phyloP scores from a whole-genome alignment of 306 rosid genomes.

The Pterocarpus macrocarpus region DNA sequence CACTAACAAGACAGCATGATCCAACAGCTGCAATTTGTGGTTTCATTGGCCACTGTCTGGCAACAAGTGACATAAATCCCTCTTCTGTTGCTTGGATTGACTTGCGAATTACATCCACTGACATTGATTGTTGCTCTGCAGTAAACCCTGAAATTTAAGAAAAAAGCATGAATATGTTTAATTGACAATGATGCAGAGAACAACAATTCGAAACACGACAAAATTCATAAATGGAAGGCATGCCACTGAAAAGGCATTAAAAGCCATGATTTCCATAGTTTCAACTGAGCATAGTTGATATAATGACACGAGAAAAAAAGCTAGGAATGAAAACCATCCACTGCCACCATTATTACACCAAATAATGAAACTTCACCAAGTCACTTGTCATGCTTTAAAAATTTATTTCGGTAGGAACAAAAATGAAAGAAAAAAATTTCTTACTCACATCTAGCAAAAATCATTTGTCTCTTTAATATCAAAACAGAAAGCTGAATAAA shows the following conservation, averaged over 20 bases:
- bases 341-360: not conserved
- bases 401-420: not conserved
- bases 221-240: conserved; percentile 12
- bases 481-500: not conserved
- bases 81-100: conserved; percentile 95
- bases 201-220: conserved; percentile 15
- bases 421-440: not conserved
- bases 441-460: not conserved
- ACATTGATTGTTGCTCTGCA: conserved; percentile 83
- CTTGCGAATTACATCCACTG: conserved; percentile 81
- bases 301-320: not conserved
- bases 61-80: conserved; percentile 77
- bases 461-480: not conserved
- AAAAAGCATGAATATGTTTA: conserved; percentile 19
- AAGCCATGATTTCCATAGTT: not conserved
- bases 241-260: not conserved
- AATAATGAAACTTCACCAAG: not conserved
- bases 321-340: conserved; percentile 10
- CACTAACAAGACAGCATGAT: conserved; percentile 90
- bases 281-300: not conserved
- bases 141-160: conserved; percentile 68
- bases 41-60: conserved; percentile 70
- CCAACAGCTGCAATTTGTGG: conserved; percentile 98
- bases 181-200: not conserved
- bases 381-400: not conserved